Conservation (phyloP, 768 basidiomycete genomes). For the Rhizopogon vesiculosus region DNA sequence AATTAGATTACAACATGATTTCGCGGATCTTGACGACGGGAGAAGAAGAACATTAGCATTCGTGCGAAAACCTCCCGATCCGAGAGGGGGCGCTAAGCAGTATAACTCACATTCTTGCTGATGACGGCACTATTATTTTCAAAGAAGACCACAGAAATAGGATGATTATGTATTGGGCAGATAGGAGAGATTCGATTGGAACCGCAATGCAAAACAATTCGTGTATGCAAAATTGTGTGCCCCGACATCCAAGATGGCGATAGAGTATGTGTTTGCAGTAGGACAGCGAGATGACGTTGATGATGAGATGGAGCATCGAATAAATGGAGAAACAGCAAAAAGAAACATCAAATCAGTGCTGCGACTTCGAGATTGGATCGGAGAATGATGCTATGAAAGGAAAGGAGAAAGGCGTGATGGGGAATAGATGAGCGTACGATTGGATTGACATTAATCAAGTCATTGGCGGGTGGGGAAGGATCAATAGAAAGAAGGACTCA, state of each 20-base stretch:
- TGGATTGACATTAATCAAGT: slow-evolving; percentile 17
- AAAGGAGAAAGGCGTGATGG: slow-evolving; percentile 11
- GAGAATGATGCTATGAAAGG: slow-evolving; percentile 29
- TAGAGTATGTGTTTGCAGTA: slow-evolving; percentile 5
- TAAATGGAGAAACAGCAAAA: slow-evolving; percentile 12
- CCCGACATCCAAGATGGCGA: slow-evolving; percentile 4
- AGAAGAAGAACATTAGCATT: slow-evolving; percentile 1
- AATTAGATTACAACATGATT: slow-evolving; percentile 37
- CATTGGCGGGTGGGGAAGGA: slow-evolving; percentile 19
- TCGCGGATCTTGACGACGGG: slow-evolving; percentile 39
- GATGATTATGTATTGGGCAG: slow-evolving; percentile 20
- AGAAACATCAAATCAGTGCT: slow-evolving; percentile 25
- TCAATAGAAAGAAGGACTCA: slow-evolving; percentile 43
- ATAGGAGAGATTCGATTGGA: neutral
- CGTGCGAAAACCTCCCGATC: slow-evolving; percentile 1
- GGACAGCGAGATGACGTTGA: slow-evolving; percentile 5
- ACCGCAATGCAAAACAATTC: neutral
- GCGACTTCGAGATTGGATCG: slow-evolving; percentile 32
- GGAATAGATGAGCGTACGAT: slow-evolving; percentile 23
- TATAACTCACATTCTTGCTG: slow-evolving; percentile 61
- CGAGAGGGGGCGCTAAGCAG: neutral
- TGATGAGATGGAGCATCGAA: slow-evolving; percentile 4
- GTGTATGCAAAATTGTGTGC: neutral
- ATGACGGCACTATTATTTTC: slow-evolving; percentile 49
- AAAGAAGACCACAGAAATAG: neutral